These are phyloP conservation scores for Ustilago lituana DNA, from an alignment of 1,284 basidiomycete species.

Conservation along the genomic window DNA sequence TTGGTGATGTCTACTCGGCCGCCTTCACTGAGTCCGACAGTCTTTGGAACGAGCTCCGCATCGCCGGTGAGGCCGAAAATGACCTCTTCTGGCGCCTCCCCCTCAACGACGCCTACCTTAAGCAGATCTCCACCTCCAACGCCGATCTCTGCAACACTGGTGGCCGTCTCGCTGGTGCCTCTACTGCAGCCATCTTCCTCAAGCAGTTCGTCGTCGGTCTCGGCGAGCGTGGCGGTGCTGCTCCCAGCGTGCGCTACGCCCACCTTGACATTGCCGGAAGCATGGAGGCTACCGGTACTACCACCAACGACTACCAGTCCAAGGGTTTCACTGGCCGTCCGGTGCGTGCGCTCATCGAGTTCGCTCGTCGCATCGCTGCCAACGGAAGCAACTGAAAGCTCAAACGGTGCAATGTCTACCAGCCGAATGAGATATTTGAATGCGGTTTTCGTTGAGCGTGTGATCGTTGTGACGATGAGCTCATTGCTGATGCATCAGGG, in stretches of 20 bases:
- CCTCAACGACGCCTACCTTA: slow-evolving; percentile 79
- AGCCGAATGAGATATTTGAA: no score
- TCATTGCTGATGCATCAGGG: no score
- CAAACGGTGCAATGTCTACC: no score
- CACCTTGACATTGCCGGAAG: slow-evolving; percentile 79
- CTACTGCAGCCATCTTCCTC: slow-evolving; percentile 87
- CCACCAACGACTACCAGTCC: slow-evolving; percentile 76
- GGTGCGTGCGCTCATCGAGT: slow-evolving; percentile 72
- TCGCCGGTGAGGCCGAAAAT: slow-evolving; percentile 77
- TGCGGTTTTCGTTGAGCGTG: no score
- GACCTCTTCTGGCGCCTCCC: slow-evolving; percentile 69
- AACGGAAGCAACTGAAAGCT: slow-evolving; percentile 11
- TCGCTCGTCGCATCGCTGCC: slow-evolving; percentile 62
- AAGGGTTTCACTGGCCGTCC: slow-evolving; percentile 83
- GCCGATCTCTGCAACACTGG: slow-evolving; percentile 83
- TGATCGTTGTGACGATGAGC: no score
- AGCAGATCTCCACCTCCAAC: slow-evolving; percentile 80
- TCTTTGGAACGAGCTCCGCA: slow-evolving; percentile 76
- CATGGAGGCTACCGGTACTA: slow-evolving; percentile 70
- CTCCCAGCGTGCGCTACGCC: slow-evolving; percentile 53
- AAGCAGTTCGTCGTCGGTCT: slow-evolving; percentile 73
- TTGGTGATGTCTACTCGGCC: slow-evolving; percentile 79
- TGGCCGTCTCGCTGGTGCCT: slow-evolving; percentile 78
- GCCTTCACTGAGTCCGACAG: slow-evolving; percentile 75
- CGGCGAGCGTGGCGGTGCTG: slow-evolving; percentile 51